phyloP scores from a whole-genome alignment of 148 eudicot genomes.

The Agrostemma githago region DNA sequence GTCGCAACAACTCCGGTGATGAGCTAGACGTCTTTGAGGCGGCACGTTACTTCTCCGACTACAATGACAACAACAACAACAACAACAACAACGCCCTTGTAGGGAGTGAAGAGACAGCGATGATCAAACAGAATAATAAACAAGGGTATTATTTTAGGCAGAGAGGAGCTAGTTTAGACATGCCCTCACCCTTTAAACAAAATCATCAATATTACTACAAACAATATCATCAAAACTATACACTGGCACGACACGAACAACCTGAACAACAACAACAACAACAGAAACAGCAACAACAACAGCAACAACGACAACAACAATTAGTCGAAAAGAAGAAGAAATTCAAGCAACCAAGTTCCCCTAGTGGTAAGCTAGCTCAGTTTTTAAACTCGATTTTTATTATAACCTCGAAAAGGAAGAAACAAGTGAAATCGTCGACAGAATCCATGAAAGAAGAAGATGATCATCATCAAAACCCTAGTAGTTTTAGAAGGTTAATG shows the following conservation, averaged over 20 bases:
- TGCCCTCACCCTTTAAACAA: slow-evolving; percentile 34
- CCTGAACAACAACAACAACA: not conserved
- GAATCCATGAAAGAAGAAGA: slow-evolving; percentile 54
- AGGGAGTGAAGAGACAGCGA: slow-evolving; percentile 13
- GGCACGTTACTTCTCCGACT: slow-evolving; percentile 50
- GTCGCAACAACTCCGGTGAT: slow-evolving; percentile 55
- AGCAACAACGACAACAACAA: slow-evolving; percentile 18
- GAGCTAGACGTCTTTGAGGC: slow-evolving; percentile 88
- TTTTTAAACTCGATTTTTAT: slow-evolving; percentile 70
- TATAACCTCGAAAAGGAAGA: slow-evolving; percentile 51
- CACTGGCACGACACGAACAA: not conserved
- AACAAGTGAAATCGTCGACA: slow-evolving; percentile 22
- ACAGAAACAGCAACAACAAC: slow-evolving; percentile 18
- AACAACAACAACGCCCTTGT: slow-evolving; percentile 13
- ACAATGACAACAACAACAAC: slow-evolving; percentile 34
- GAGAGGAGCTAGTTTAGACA: slow-evolving; percentile 62
- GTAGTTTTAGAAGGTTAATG: slow-evolving; percentile 36
- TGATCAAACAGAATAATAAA: slow-evolving; percentile 23
- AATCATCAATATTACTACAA: slow-evolving; percentile 12
- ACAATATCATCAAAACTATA: slow-evolving; percentile 4
- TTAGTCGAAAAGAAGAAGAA: slow-evolving; percentile 50
- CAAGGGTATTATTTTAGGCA: slow-evolving; percentile 27
- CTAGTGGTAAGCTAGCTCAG: slow-evolving; percentile 74
- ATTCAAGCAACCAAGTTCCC: slow-evolving; percentile 78
- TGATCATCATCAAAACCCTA: slow-evolving; percentile 28